Evolutionary conservation across 2,329 filamentous ascomycete species (phyloP).

Genomic region (Rhynchosporium graminicola): DNA sequence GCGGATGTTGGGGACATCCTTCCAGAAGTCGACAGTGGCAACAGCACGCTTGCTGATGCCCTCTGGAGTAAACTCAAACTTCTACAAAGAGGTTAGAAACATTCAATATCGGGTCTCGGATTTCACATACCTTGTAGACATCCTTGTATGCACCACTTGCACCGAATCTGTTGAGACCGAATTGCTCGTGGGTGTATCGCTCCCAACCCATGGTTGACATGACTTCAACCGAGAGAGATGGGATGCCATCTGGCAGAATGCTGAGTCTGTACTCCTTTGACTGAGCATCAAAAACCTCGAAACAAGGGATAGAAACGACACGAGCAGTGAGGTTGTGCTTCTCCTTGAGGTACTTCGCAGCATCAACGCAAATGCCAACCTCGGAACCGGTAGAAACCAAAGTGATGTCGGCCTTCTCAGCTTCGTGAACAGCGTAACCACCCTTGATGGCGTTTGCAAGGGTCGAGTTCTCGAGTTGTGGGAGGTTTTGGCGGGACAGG

Average conservation of each 20-base stretch:
- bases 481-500: slow-evolving; percentile 95
- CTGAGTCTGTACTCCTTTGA: slow-evolving; percentile 91
- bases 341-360: slow-evolving; percentile 86
- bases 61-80: slow-evolving; percentile 99
- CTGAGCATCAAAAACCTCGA: slow-evolving; percentile 95
- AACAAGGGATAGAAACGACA: slow-evolving; percentile 94
- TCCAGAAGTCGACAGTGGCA: slow-evolving; percentile 95
- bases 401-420: slow-evolving; percentile 80
- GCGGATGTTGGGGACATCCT: slow-evolving; percentile 85
- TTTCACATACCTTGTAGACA: slow-evolving; percentile 77
- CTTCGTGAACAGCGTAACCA: slow-evolving; percentile 88
- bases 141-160: slow-evolving; percentile 96
- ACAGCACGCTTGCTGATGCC: slow-evolving; percentile 93
- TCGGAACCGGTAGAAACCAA: slow-evolving; percentile 95
- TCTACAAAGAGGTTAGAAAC: slow-evolving; percentile 58
- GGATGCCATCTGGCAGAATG: slow-evolving; percentile 91
- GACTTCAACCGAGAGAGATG: slow-evolving; percentile 89
- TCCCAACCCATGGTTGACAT: slow-evolving; percentile 99
- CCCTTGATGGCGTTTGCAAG: slow-evolving; percentile 91
- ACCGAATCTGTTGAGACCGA: slow-evolving; percentile 98
- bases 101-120: slow-evolving; percentile 18
- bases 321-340: slow-evolving; percentile 85
- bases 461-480: slow-evolving; percentile 92
- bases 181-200: slow-evolving; percentile 99
- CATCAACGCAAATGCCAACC: slow-evolving; percentile 89